Conservation (phyloP, 1,284 basidiomycete species). For the Cryptococcus wingfieldii region DNA sequence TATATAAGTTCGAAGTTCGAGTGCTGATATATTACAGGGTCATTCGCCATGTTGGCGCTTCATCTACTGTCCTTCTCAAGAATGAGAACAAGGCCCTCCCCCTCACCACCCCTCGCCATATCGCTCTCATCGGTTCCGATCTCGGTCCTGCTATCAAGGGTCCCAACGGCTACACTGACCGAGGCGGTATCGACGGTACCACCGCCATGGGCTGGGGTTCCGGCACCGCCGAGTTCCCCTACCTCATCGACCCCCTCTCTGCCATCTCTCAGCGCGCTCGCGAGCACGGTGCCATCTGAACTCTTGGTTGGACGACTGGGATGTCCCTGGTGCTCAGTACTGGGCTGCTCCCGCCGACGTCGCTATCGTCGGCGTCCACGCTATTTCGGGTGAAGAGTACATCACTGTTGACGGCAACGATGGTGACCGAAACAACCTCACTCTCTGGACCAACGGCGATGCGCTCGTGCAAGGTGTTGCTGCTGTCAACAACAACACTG, state of each 20-base stretch:
- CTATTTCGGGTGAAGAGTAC: constrained; percentile 71
- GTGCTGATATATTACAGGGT: constrained; percentile 48
- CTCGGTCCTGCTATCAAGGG: constrained; percentile 65
- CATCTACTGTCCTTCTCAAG: constrained; percentile 69
- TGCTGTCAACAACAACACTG: constrained; percentile 60
- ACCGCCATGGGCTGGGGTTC: constrained; percentile 81
- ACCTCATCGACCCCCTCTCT: constrained; percentile 58
- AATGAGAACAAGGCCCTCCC: constrained; percentile 60
- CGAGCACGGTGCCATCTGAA: constrained; percentile 55
- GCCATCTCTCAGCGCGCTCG: constrained; percentile 61
- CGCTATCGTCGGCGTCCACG: constrained; percentile 63
- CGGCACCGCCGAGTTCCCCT: constrained; percentile 55
- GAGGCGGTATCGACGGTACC: constrained; percentile 53
- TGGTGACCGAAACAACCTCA: constrained; percentile 71
- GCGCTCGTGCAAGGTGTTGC: constrained; percentile 47
- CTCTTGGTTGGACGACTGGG: constrained; percentile 61
- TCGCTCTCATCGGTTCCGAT: constrained; percentile 63
- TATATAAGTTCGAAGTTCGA: neutral
- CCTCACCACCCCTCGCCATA: constrained; percentile 49
- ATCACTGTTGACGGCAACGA: constrained; percentile 54
- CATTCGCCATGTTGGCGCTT: constrained; percentile 68
- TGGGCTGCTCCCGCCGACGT: constrained; percentile 58
- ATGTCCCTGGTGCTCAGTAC: constrained; percentile 54
- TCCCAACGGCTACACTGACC: constrained; percentile 67
- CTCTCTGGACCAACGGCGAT: constrained; percentile 74